Percentiles rank a stretch among this genome's conserved stretches.
Conservation (phyloP, 306 rosid genomes). For the Corylus heterophylla region DNA sequence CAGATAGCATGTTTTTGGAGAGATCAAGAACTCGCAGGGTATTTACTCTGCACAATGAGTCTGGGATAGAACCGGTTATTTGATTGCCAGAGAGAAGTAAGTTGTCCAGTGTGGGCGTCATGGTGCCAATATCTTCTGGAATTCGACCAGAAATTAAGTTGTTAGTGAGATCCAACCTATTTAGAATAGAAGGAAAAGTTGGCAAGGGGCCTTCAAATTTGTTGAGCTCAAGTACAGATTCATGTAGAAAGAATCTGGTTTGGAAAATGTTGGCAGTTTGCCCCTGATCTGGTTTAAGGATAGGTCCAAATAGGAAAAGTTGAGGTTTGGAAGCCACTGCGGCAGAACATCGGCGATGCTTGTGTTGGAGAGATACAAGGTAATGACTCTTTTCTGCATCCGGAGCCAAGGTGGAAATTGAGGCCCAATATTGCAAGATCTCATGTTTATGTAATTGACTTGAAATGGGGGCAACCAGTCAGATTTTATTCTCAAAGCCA, state of each 20-base stretch:
- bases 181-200: conserved; percentile 17
- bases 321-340: conserved; percentile 9
- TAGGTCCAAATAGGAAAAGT: conserved; percentile 8
- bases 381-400: not conserved
- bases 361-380: conserved; percentile 20
- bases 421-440: conserved; percentile 18
- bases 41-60: conserved; percentile 23
- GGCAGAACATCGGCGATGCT: conserved; percentile 23
- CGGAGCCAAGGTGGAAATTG: conserved; percentile 17
- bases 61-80: conserved; percentile 20
- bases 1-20: conserved; percentile 26
- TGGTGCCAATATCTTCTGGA: conserved; percentile 18
- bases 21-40: conserved; percentile 26
- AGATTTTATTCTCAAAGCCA: conserved; percentile 4
- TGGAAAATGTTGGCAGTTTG: conserved; percentile 5
- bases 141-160: conserved; percentile 21
- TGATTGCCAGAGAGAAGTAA: conserved; percentile 14
- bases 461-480: conserved; percentile 22
- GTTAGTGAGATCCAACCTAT: conserved; percentile 28
- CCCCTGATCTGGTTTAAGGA: conserved; percentile 15
- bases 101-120: conserved; percentile 18
- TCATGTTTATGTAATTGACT: conserved; percentile 11
- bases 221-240: conserved; percentile 22
- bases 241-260: conserved; percentile 15
- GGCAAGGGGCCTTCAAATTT: conserved; percentile 24